These are phyloP conservation scores for Ilex asprella DNA, from an alignment of 257 asterid genomes.

Conservation along the genomic window DNA sequence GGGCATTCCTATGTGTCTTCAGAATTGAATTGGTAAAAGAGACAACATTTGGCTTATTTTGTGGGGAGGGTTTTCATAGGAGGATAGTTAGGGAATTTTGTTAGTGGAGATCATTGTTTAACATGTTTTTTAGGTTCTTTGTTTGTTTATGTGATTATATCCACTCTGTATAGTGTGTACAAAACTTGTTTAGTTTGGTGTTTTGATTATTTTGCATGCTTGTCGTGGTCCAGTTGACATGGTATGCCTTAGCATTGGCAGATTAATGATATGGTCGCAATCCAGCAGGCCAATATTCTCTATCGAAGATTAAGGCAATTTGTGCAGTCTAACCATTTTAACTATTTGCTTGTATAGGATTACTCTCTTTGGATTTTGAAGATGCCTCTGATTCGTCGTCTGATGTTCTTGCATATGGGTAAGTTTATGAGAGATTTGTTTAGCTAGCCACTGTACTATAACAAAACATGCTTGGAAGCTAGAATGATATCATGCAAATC, in stretches of 20 bases:
- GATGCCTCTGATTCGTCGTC: slow-evolving; percentile 49
- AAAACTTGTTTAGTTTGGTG: no score
- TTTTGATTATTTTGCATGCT: no score
- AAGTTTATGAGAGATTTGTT: slow-evolving; percentile 17
- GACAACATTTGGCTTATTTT: no score
- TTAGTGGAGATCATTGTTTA: no score
- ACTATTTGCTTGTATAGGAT: slow-evolving; percentile 35
- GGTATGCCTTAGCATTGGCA: neutral
- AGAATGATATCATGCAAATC: neutral
- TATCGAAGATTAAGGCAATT: neutral
- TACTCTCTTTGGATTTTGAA: slow-evolving; percentile 59
- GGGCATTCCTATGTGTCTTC: no score
- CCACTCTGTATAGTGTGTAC: no score
- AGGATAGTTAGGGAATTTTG: no score
- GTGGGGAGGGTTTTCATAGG: no score
- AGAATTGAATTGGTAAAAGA: no score
- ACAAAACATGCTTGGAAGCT: no score
- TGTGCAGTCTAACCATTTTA: neutral
- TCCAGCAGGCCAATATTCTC: neutral
- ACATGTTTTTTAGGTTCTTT: no score
- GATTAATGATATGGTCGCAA: neutral
- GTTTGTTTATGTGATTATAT: no score
- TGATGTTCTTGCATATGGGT: slow-evolving; percentile 59
- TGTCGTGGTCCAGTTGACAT: neutral
- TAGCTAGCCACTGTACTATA: neutral